Evolutionary conservation across 2,329 filamentous ascomycete species (phyloP), one percentile per base, ranked within the genome.

Genomic region (Pyricularia grisea): DNA sequence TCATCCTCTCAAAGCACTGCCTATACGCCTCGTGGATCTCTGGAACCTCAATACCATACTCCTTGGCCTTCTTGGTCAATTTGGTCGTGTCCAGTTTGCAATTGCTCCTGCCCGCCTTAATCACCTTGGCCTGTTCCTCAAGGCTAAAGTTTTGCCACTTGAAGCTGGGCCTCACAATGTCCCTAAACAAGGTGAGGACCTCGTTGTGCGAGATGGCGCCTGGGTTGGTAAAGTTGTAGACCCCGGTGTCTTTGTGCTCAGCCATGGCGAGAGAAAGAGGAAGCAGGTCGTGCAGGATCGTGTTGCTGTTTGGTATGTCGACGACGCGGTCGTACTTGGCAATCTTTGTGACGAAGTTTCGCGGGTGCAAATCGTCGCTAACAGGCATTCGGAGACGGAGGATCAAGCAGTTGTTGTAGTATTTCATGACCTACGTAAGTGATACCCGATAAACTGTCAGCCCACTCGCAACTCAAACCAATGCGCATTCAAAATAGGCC

Each of bases 201-300:
- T 90, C 87, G 76, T 90, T 90, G 78, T 90, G 88, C n/a, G 87
- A 88, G 76, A 91, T 90, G 71, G 87, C 86, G 14, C 88, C 88
- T 0, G 88, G 88, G 78, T 90, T 91, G 70, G 88, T 90, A 77
- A 90, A 90, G 79, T 91, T 91, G 78, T 88, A 90, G 72, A 91
- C 80, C 23, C 88, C 88, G 0, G 83, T 85, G 61, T 90, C 88
- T 60, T 80, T 79, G 77, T 88, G 82, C 76, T 89, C 85, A 31
- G 88, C 85, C 72, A 90, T 78, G 65, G 88, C 75, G 71, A 90
- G 81, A 2, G 86, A 84, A 14, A 84, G 83, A 12, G 88, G 88
- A 25, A 91, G 81, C 66, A 91, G 84, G 74, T 90, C 87, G 71
- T 84, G 82, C 64, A 91, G 82, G 73, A 91, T 86, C 64, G 87